Evolutionary conservation across 305 asterid genomes (phyloP).

Genomic region (Solanum hybrid): DNA sequence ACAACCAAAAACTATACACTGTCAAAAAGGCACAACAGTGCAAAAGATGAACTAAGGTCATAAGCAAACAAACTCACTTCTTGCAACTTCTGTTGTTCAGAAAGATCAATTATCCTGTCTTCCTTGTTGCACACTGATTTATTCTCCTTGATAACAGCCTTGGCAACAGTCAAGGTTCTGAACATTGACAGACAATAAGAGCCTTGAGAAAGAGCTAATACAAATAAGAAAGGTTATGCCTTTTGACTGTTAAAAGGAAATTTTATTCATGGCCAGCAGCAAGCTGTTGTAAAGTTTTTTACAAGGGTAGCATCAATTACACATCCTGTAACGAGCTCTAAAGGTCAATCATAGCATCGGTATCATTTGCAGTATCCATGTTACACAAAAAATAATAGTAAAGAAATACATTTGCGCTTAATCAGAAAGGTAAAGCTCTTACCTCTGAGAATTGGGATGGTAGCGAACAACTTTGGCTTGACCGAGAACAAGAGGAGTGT

Average conservation of each 20-base stretch:
- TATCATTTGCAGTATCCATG: not conserved
- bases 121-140: constrained; percentile 64
- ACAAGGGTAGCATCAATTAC: not conserved
- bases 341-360: not conserved
- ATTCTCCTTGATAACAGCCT: constrained; percentile 60
- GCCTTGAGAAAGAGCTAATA: constrained; percentile 3
- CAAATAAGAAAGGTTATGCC: constrained; percentile 3
- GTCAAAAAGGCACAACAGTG: not conserved
- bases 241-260: not conserved
- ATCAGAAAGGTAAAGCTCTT: constrained; percentile 13
- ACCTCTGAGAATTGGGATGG: constrained; percentile 77
- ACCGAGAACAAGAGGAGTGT: constrained; percentile 87
- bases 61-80: constrained; percentile 46
- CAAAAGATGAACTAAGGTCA: not conserved
- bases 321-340: not conserved
- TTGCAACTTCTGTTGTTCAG: constrained; percentile 61
- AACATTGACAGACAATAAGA: constrained; percentile 22
- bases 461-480: constrained; percentile 82
- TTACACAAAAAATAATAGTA: not conserved
- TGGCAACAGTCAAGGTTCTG: constrained; percentile 72
- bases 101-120: constrained; percentile 58
- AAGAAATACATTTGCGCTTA: not conserved
- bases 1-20: not conserved
- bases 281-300: not conserved
- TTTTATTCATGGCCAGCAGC: not conserved